Base-by-base conservation (phyloP, 345 rosid genomes). In the Draba incana region DNA sequence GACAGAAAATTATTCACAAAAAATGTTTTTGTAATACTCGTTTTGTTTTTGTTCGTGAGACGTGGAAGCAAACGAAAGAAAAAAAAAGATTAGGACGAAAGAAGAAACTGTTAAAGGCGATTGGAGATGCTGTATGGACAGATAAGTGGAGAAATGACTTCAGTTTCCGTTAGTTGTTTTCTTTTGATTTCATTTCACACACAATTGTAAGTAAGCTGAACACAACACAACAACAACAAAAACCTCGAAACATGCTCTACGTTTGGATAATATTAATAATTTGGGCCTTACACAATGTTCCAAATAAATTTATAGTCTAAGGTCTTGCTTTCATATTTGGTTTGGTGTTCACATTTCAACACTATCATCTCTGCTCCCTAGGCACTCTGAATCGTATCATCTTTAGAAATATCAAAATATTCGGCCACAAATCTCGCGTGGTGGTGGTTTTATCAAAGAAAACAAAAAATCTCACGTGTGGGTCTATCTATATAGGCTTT, bases 161-260 rank as follows among this genome's bases (percentile, higher is more conserved):
- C 62, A 73, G 66, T 62, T 72, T 70, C 46, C 46, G 53, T 61
- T 31, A 57, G 60, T 64, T 72, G 76, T 72, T 48, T 57, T 64
- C 65, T 47, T 11, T 52, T 43, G 45, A 45, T 61, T 61, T 30
- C 55, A 5, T 62, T 70, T 71, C 69, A 71, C 69, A 71, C 63
- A 23, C 30, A 52, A 15, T 11, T 31, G 35, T 31, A 5, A 5
- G 41, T 38, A 37, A 2, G 50, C 8, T 59, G 31, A 51, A 31
- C 38, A n/a, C 3, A 12, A 31, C n/a, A 11, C 35, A 48, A 20
- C n/a, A 11, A n/a, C 30, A 27, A 27, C 30, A 45, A 44, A 12
- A 15, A 42, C 66, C 71, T 72, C 76, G 76, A 57, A 46, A 72
- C 71, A 71, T 39, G 71, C 9, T 72, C n/a, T n/a, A 57, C 1